phyloP scores from a whole-genome alignment of 331 rosid genomes.

The Phaseolus coccineus region DNA sequence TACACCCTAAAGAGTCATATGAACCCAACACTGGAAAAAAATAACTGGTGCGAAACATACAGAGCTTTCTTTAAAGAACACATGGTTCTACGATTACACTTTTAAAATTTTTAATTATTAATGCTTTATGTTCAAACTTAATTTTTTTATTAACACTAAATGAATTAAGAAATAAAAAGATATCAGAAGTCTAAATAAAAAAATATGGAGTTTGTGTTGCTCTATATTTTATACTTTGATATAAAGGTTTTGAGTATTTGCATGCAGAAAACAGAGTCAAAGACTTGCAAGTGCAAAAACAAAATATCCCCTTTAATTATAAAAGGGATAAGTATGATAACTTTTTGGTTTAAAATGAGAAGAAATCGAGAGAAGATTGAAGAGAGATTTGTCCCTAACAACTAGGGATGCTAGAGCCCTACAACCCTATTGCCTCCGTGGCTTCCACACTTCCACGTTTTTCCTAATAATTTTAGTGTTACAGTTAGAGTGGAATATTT shows the following conservation, averaged over 20 bases:
- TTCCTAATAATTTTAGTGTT: conserved; percentile 4
- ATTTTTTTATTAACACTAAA: no score
- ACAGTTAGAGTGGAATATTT: not conserved
- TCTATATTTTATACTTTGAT: no score
- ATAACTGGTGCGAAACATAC: no score
- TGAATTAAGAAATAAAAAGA: no score
- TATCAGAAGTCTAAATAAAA: no score
- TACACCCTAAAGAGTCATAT: no score
- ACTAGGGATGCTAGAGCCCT: conserved; percentile 37
- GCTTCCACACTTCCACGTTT: conserved; percentile 33
- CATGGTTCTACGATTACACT: no score
- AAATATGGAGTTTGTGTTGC: no score
- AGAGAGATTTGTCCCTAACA: conserved; percentile 54
- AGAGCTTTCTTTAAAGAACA: no score
- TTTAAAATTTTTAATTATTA: no score
- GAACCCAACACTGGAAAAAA: no score
- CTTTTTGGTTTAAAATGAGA: conserved; percentile 61
- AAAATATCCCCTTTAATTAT: not conserved
- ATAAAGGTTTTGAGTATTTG: not conserved
- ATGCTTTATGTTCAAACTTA: no score
- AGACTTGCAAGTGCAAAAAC: not conserved
- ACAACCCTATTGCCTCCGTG: conserved; percentile 6
- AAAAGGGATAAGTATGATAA: conserved; percentile 13
- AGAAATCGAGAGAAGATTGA: conserved; percentile 65
- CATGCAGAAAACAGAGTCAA: not conserved